Evolutionary conservation across 129 eudicot genomes (phyloP).

Genomic region (Lactuca saligna): DNA sequence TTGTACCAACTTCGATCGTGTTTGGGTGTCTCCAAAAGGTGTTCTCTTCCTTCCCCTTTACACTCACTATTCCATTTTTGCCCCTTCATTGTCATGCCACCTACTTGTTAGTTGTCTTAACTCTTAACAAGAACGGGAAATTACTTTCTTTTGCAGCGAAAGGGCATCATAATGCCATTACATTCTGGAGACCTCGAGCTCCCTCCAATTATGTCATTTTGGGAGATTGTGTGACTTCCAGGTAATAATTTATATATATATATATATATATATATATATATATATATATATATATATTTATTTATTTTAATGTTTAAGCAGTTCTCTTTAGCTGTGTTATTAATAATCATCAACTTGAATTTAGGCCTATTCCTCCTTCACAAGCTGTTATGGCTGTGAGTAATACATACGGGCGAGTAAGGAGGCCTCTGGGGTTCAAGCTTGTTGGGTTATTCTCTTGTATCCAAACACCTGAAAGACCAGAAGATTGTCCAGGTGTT

Average conservation of each 20-base stretch:
- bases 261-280: no score
- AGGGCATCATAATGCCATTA: slow-evolving; percentile 57
- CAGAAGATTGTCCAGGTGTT: slow-evolving; percentile 27
- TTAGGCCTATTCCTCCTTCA: slow-evolving; percentile 97
- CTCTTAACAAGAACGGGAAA: slow-evolving; percentile 5
- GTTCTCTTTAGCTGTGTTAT: slow-evolving; percentile 8
- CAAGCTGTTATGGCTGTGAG: slow-evolving; percentile 88
- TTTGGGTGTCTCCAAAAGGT: slow-evolving; percentile 96
- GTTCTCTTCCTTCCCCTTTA: not conserved
- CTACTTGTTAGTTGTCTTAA: slow-evolving; percentile 15
- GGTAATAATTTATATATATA: slow-evolving; percentile 31
- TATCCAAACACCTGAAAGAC: slow-evolving; percentile 47
- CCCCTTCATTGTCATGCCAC: slow-evolving; percentile 11
- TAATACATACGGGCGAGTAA: slow-evolving; percentile 85
- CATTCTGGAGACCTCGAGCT: slow-evolving; percentile 98
- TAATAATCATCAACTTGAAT: slow-evolving; percentile 18
- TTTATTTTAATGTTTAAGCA: slow-evolving; percentile 13
- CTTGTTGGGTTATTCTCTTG: slow-evolving; percentile 67
- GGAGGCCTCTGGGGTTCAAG: slow-evolving; percentile 87
- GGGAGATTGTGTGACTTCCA: slow-evolving; percentile 98
- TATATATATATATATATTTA: no score
- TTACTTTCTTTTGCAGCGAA: slow-evolving; percentile 46
- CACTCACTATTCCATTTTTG: not conserved
- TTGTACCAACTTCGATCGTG: slow-evolving; percentile 77
- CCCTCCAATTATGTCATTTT: slow-evolving; percentile 87